These are phyloP conservation scores for Austroboletus festivus DNA, from an alignment of 768 basidiomycete genomes.

Conservation along the genomic window DNA sequence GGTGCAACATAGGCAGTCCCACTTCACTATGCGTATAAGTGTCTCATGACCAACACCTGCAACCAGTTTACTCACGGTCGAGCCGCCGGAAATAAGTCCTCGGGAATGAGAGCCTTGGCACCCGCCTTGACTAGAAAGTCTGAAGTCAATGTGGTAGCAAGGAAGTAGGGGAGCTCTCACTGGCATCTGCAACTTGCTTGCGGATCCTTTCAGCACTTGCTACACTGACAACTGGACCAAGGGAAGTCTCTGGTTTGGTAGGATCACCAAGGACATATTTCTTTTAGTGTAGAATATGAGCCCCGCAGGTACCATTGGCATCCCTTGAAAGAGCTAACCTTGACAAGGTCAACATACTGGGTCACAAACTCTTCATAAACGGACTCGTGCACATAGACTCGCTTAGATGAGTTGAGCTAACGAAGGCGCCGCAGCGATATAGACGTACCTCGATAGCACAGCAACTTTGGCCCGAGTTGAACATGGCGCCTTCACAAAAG, in stretches of 20 bases:
- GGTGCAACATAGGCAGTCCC: constrained; percentile 88
- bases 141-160: neutral
- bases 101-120: constrained; percentile 72
- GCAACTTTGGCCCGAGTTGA: constrained; percentile 98
- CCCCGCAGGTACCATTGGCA: neutral
- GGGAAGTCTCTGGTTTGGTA: constrained; percentile 62
- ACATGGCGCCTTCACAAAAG: constrained; percentile 67
- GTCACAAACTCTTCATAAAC: constrained; percentile 79
- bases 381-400: constrained; percentile 90
- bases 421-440: neutral
- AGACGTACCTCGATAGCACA: constrained; percentile 79
- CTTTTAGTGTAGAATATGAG: constrained; percentile 34
- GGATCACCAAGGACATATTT: constrained; percentile 87
- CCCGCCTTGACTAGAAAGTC: constrained; percentile 60
- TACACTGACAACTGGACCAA: constrained; percentile 92
- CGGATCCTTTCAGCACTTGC: constrained; percentile 82
- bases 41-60: neutral
- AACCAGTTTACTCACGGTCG: constrained; percentile 48
- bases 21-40: constrained; percentile 33
- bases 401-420: constrained; percentile 36
- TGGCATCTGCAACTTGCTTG: constrained; percentile 82
- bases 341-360: constrained; percentile 68
- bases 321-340: constrained; percentile 39
- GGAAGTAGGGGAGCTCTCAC: constrained; percentile 38
- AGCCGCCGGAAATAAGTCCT: constrained; percentile 63